Percentiles rank a stretch among this genome's conserved stretches.
Conservation (phyloP, 371 early-diverging fungal genomes). For the Mortierella sp. region DNA sequence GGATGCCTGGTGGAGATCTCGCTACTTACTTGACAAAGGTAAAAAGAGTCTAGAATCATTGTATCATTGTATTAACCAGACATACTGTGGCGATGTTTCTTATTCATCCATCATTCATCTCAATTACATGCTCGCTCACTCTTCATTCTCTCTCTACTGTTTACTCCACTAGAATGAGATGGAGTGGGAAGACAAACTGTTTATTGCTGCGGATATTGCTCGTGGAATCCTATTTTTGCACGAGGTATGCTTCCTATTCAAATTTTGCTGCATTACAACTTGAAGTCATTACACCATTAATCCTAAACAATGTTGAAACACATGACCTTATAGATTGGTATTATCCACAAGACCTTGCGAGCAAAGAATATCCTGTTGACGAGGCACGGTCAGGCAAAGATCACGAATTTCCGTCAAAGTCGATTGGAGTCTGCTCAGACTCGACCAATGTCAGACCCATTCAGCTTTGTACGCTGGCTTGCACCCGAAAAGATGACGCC, state of each 20-base stretch:
- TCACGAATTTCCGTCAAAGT: conserved; percentile 56
- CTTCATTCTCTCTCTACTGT: not conserved
- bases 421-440: conserved; percentile 47
- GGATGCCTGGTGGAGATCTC: conserved; percentile 50
- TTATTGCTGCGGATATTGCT: conserved; percentile 46
- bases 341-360: conserved; percentile 57
- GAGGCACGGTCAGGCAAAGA: conserved; percentile 44
- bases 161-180: conserved; percentile 23
- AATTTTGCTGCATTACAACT: not conserved
- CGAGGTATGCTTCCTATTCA: conserved; percentile 15
- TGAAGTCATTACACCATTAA: not conserved
- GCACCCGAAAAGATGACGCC: conserved; percentile 57
- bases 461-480: conserved; percentile 56
- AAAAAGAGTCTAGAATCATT: conserved; percentile 1
- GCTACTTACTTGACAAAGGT: conserved; percentile 42
- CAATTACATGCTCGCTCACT: no score
- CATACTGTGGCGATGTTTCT: no score
- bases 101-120: no score
- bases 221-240: conserved; percentile 47
- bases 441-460: conserved; percentile 54
- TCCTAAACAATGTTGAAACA: not conserved
- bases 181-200: conserved; percentile 53
- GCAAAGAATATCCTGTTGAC: conserved; percentile 54
- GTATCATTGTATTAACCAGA: no score
- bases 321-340: conserved; percentile 34